Conservation (phyloP, 179 eudicot species). For the Sideroxylon spinosum region DNA sequence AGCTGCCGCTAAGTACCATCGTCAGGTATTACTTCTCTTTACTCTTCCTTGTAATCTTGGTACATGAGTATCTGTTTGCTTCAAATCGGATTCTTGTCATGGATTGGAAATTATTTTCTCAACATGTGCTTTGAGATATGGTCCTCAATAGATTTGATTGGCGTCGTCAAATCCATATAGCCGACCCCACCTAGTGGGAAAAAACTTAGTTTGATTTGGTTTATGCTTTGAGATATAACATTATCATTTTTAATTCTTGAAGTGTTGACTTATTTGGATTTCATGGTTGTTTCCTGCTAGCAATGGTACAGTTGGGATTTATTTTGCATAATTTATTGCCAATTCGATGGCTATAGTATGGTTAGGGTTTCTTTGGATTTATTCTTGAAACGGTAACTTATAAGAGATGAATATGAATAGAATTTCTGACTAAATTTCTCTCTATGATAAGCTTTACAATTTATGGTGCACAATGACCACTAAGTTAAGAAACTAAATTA, state of each 20-base stretch:
- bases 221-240: slow-evolving; percentile 8
- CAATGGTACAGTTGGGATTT: background rate
- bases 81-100: background rate
- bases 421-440: too few relatives aligned
- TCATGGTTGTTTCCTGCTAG: background rate
- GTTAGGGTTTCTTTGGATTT: too few relatives aligned
- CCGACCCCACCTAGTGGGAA: too few relatives aligned
- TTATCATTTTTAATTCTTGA: background rate
- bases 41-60: slow-evolving; percentile 4
- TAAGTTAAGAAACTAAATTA: too few relatives aligned
- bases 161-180: too few relatives aligned
- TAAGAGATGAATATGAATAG: too few relatives aligned
- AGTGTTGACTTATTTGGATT: background rate
- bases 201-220: too few relatives aligned
- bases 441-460: too few relatives aligned
- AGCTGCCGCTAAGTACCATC: slow-evolving; percentile 47
- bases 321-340: background rate
- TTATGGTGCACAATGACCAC: too few relatives aligned
- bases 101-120: slow-evolving; percentile 2
- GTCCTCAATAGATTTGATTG: too few relatives aligned
- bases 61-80: background rate
- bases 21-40: slow-evolving; percentile 40
- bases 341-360: background rate
- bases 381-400: too few relatives aligned
- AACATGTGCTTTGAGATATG: background rate